These are phyloP conservation scores for Posidonia oceanica DNA, from an alignment of 116 monocot species.

Conservation along the genomic window DNA sequence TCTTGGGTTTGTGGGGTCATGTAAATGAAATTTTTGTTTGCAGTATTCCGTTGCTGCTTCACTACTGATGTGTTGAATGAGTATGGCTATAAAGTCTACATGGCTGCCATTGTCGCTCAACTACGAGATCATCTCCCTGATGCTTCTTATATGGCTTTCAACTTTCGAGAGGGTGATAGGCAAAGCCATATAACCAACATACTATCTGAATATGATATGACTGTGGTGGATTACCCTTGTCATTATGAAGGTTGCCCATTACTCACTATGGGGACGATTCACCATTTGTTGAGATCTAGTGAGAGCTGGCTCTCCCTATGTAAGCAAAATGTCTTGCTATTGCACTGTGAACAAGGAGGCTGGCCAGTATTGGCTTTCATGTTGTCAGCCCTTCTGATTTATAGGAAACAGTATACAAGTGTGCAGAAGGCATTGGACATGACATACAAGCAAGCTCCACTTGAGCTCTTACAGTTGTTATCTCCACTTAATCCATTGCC, in stretches of 20 bases:
- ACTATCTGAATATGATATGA: conserved; percentile 62
- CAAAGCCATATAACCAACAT: conserved; percentile 48
- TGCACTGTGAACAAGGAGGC: conserved; percentile 82
- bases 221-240: conserved; percentile 78
- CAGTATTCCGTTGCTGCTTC: conserved; percentile 82
- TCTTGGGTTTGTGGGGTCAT: too few relatives aligned
- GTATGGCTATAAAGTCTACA: conserved; percentile 41
- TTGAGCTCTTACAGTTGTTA: conserved; percentile 54
- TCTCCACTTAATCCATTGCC: conserved; percentile 74
- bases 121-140: conserved; percentile 54
- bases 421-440: conserved; percentile 76
- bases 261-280: conserved; percentile 75
- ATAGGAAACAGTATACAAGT: conserved; percentile 52
- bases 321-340: conserved; percentile 48
- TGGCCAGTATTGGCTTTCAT: conserved; percentile 89
- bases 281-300: conserved; percentile 71
- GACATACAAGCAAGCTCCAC: conserved; percentile 79
- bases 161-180: conserved; percentile 44
- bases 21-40: not conserved
- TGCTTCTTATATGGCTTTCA: conserved; percentile 78
- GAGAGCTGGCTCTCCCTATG: conserved; percentile 85
- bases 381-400: conserved; percentile 71
- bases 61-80: conserved; percentile 57
- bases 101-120: conserved; percentile 44
- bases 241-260: conserved; percentile 87